Conservation (phyloP, 768 basidiomycete species). For the Tylopilus vinaceipallidus region DNA sequence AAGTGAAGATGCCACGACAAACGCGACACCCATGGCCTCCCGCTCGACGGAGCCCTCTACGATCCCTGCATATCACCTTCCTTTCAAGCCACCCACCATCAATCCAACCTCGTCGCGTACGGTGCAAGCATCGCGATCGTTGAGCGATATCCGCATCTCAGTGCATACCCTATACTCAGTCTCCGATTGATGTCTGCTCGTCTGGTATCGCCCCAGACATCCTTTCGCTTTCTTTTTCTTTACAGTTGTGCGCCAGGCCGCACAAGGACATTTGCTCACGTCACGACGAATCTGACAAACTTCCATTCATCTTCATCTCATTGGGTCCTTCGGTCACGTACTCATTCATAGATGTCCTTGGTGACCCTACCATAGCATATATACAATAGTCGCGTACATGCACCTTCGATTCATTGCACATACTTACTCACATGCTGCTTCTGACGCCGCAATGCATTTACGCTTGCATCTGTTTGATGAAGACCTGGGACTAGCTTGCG, state of each 20-base stretch:
- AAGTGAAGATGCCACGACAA: background rate
- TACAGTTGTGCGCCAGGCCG: constrained; percentile 11
- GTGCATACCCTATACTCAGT: constrained; percentile 13
- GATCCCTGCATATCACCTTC: constrained; percentile 15
- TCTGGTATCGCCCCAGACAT: background rate
- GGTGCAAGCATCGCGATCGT: constrained; percentile 2
- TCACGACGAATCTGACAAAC: constrained; percentile 4
- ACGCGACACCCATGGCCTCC: background rate
- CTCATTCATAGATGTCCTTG: constrained; percentile 2
- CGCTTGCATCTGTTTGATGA: constrained; percentile 1
- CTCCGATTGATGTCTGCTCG: constrained; percentile 1
- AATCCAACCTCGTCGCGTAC: background rate
- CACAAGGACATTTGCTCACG: constrained; percentile 9
- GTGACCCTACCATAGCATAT: constrained; percentile 2
- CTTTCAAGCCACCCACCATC: constrained; percentile 14
- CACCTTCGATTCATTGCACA: constrained; percentile 6
- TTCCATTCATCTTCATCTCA: background rate
- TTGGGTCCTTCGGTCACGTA: constrained; percentile 1
- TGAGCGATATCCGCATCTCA: constrained; percentile 8
- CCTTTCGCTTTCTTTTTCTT: no score
- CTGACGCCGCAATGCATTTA: constrained; percentile 4
- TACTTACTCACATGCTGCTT: background rate
- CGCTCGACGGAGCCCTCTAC: background rate
- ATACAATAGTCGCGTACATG: background rate
- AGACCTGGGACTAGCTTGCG: background rate